Conservation (phyloP, 306 rosid genomes). For the Medicago arabica region DNA sequence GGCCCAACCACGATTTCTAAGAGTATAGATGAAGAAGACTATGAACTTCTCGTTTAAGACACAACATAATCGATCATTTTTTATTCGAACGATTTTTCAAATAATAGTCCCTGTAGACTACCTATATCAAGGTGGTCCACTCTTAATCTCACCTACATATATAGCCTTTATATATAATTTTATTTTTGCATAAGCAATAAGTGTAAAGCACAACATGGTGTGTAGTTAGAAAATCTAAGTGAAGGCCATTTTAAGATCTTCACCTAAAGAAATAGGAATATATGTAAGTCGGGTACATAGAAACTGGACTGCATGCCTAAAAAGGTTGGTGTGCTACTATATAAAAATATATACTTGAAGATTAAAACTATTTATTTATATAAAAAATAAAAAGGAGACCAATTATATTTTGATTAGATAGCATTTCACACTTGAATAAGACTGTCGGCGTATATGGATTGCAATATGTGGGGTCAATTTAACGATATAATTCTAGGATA, state of each 20-base stretch:
- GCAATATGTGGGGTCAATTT: conserved; percentile 5
- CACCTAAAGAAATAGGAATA: conserved; percentile 15
- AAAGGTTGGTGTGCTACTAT: conserved; percentile 36
- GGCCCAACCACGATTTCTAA: no score
- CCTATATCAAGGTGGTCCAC: not conserved
- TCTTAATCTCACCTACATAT: conserved; percentile 8
- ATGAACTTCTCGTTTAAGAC: no score
- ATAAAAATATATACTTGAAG: not conserved
- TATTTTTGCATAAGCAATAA: not conserved
- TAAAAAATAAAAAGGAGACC: conserved; percentile 23
- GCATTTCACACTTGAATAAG: conserved; percentile 11
- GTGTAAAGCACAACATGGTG: not conserved
- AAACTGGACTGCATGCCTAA: conserved; percentile 42
- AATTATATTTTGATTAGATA: conserved; percentile 40
- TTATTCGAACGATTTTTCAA: not conserved
- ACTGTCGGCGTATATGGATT: conserved; percentile 13
- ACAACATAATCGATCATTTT: no score
- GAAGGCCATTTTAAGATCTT: conserved; percentile 30
- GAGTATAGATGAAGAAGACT: no score
- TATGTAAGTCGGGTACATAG: conserved; percentile 37
- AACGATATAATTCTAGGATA: not conserved
- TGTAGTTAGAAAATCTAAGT: conserved; percentile 14
- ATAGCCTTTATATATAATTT: conserved; percentile 26
- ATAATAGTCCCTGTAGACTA: not conserved
- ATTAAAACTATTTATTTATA: not conserved